phyloP scores from a whole-genome alignment of 2,329 filamentous ascomycete genomes.

The Verticillium alfalfae region DNA sequence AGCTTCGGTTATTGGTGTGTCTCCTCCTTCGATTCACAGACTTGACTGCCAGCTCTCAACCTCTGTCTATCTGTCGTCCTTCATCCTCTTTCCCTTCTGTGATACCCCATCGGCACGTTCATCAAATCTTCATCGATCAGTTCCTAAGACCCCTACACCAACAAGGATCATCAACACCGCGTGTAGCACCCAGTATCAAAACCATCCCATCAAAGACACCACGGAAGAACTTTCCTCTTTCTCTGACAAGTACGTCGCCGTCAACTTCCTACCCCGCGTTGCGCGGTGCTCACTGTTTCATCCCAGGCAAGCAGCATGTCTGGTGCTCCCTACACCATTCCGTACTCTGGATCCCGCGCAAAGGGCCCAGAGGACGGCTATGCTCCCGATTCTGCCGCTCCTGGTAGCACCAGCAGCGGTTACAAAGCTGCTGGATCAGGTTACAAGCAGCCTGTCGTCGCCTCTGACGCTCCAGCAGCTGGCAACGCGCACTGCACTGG shows the following conservation, averaged over 20 bases:
- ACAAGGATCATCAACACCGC: not conserved
- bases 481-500: not conserved
- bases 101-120: not conserved
- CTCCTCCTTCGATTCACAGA: not conserved
- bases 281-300: slow-evolving; percentile 1
- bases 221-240: not conserved
- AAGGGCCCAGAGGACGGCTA: slow-evolving; percentile 11
- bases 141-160: not conserved
- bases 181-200: not conserved
- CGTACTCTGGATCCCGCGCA: slow-evolving; percentile 18
- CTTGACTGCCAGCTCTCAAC: not conserved
- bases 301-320: slow-evolving; percentile 3
- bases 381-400: not conserved
- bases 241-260: not conserved
- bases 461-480: not conserved
- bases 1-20: not conserved
- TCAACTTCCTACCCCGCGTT: no score
- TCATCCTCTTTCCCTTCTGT: not conserved
- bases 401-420: not conserved
- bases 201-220: not conserved
- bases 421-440: not conserved
- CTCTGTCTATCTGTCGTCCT: not conserved
- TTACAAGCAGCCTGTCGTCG: not conserved
- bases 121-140: not conserved
- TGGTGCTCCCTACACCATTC: slow-evolving; percentile 19